Conservation (phyloP, 2,329 filamentous ascomycete species). For the Diaporthe destruens region DNA sequence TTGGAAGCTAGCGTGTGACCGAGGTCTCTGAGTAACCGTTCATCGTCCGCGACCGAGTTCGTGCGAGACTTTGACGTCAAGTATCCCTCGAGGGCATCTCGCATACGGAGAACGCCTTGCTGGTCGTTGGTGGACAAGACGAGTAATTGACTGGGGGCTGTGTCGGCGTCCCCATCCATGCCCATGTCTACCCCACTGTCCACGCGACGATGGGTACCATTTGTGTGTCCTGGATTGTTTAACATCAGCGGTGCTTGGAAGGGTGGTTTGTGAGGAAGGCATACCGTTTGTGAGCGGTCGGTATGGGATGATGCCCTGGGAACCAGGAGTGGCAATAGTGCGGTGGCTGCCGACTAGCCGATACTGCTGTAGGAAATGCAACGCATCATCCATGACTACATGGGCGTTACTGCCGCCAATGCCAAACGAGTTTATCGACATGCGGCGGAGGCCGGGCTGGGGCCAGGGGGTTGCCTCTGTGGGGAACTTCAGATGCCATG, state of each 20-base stretch:
- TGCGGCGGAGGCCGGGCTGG: slow-evolving; percentile 43
- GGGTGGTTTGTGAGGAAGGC: neutral
- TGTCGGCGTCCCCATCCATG: neutral
- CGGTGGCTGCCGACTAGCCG: slow-evolving; percentile 25
- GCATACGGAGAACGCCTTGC: slow-evolving; percentile 30
- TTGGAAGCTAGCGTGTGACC: slow-evolving; percentile 30
- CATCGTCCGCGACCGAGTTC: neutral
- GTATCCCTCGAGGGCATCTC: slow-evolving; percentile 23
- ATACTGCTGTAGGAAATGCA: slow-evolving; percentile 33
- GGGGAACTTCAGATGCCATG: slow-evolving; percentile 43
- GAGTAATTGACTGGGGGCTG: slow-evolving; percentile 25
- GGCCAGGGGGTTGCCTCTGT: slow-evolving; percentile 41
- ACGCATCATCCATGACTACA: slow-evolving; percentile 37
- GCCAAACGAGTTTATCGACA: slow-evolving; percentile 50
- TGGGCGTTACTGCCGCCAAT: slow-evolving; percentile 51
- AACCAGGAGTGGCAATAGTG: slow-evolving; percentile 39
- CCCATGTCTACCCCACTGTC: slow-evolving; percentile 31
- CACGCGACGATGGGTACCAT: neutral
- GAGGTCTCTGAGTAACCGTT: slow-evolving; percentile 26
- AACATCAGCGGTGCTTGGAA: neutral
- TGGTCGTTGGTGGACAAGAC: slow-evolving; percentile 36
- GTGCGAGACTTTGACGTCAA: neutral
- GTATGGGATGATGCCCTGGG: neutral
- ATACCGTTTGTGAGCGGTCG: slow-evolving; percentile 20
- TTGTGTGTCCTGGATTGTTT: neutral